Conservation (phyloP, 2,329 filamentous ascomycete species). For the Venturiaceae sp. region DNA sequence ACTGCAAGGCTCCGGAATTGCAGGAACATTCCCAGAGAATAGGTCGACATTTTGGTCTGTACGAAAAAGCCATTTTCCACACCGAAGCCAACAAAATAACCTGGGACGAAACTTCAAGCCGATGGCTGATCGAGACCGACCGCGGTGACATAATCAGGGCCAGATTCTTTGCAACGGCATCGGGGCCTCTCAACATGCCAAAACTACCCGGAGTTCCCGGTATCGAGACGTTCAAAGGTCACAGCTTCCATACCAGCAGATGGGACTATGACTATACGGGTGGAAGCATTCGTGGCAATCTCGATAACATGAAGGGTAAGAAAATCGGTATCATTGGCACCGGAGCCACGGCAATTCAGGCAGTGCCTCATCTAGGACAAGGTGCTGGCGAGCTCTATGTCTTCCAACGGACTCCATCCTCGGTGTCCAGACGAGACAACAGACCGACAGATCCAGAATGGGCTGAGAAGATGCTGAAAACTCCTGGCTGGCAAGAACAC, state of each 20-base stretch:
- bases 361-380: constrained; percentile 26
- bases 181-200: constrained; percentile 32
- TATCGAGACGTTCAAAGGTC: constrained; percentile 25
- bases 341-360: constrained; percentile 30
- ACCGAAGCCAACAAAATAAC: constrained; percentile 29
- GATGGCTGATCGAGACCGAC: constrained; percentile 22
- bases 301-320: constrained; percentile 28
- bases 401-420: constrained; percentile 30
- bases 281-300: constrained; percentile 13
- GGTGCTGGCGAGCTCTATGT: constrained; percentile 22
- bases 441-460: constrained; percentile 11
- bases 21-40: constrained; percentile 36
- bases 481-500: constrained; percentile 39
- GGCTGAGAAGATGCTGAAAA: constrained; percentile 1
- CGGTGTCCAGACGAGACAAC: constrained; percentile 22
- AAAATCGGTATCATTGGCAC: constrained; percentile 32
- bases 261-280: constrained; percentile 33
- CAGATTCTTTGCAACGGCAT: constrained; percentile 29
- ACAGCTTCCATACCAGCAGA: constrained; percentile 30
- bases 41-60: constrained; percentile 33
- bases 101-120: constrained; percentile 36
- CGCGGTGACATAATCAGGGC: constrained; percentile 19
- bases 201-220: constrained; percentile 35
- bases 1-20: constrained; percentile 35
- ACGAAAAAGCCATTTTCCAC: constrained; percentile 35